Evolutionary conservation across 108 stramenopile genomes (phyloP).

Genomic region (Thalassiosira profunda): DNA sequence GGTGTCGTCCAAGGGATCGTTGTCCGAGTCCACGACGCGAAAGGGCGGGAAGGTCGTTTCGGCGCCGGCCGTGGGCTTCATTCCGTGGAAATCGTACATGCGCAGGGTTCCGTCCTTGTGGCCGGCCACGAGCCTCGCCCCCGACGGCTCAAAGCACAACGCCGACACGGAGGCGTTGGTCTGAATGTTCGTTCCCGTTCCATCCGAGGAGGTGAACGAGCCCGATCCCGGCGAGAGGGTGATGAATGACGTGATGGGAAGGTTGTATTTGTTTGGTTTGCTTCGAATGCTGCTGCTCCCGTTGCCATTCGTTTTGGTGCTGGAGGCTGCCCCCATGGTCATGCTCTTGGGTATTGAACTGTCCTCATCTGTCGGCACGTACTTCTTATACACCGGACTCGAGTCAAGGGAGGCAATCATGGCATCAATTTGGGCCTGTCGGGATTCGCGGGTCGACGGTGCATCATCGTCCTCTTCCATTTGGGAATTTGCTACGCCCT

Average conservation of each 20-base stretch:
- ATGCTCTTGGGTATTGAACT: background rate
- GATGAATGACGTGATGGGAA: slow-evolving; percentile 45
- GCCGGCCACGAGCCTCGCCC: slow-evolving; percentile 86
- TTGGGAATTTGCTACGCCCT: background rate
- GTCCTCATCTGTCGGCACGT: slow-evolving; percentile 30
- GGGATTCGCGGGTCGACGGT: slow-evolving; percentile 64
- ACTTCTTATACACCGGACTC: slow-evolving; percentile 60
- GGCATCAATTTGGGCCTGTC: slow-evolving; percentile 87
- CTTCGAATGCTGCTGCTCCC: slow-evolving; percentile 10
- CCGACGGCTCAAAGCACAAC: slow-evolving; percentile 80
- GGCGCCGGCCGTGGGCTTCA: slow-evolving; percentile 47
- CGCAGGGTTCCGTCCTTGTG: slow-evolving; percentile 69
- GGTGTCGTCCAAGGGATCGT: slow-evolving; percentile 47
- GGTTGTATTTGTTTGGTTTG: slow-evolving; percentile 31
- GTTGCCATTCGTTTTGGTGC: background rate
- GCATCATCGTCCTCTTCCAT: slow-evolving; percentile 26
- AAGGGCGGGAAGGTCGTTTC: slow-evolving; percentile 37
- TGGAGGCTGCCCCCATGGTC: background rate
- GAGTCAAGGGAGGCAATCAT: slow-evolving; percentile 84
- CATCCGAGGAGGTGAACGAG: slow-evolving; percentile 48
- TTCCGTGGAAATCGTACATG: slow-evolving; percentile 91
- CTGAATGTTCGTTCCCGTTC: slow-evolving; percentile 41
- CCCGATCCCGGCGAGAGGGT: slow-evolving; percentile 42
- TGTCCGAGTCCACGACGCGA: slow-evolving; percentile 46
- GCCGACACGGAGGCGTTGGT: slow-evolving; percentile 43